Conservation (phyloP, 2,329 filamentous ascomycete genomes). For the Lecanicillium sp. region DNA sequence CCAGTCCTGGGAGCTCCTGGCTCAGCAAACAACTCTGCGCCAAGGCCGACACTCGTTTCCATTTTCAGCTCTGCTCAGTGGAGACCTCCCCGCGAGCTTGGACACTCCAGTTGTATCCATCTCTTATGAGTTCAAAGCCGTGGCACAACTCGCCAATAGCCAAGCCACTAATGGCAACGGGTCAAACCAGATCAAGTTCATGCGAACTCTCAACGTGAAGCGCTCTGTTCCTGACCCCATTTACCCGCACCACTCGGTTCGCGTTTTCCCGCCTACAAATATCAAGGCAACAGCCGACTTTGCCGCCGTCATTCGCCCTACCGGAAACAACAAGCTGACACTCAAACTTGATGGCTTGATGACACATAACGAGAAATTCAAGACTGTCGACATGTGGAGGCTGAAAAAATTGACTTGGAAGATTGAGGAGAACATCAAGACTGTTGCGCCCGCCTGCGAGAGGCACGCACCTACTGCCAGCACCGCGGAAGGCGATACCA, state of each 20-base stretch:
- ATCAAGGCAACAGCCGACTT: slow-evolving; percentile 80
- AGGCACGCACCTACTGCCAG: slow-evolving; percentile 57
- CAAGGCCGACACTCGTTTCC: slow-evolving; percentile 68
- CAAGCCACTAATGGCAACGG: slow-evolving; percentile 23
- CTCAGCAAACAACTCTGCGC: slow-evolving; percentile 39
- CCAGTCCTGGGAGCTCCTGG: slow-evolving; percentile 71
- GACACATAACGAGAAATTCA: slow-evolving; percentile 56
- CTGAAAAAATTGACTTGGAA: slow-evolving; percentile 89
- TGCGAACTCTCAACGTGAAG: slow-evolving; percentile 62
- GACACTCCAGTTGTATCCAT: slow-evolving; percentile 66
- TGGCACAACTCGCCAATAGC: slow-evolving; percentile 45
- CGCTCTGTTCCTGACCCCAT: slow-evolving; percentile 69
- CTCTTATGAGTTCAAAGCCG: slow-evolving; percentile 69
- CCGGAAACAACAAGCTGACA: slow-evolving; percentile 69
- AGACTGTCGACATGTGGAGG: slow-evolving; percentile 74
- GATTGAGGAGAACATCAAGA: slow-evolving; percentile 79
- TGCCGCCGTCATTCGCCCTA: slow-evolving; percentile 75
- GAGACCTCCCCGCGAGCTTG: slow-evolving; percentile 76
- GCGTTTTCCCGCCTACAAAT: slow-evolving; percentile 94
- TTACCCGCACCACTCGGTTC: slow-evolving; percentile 77
- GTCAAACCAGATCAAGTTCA: slow-evolving; percentile 45
- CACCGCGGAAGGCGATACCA: slow-evolving; percentile 33
- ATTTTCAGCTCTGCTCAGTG: slow-evolving; percentile 79
- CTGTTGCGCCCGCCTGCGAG: slow-evolving; percentile 69
- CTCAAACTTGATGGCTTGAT: slow-evolving; percentile 84